These are phyloP conservation scores for Sphagnurus paluster DNA, from an alignment of 1,284 basidiomycete species.

Conservation along the genomic window DNA sequence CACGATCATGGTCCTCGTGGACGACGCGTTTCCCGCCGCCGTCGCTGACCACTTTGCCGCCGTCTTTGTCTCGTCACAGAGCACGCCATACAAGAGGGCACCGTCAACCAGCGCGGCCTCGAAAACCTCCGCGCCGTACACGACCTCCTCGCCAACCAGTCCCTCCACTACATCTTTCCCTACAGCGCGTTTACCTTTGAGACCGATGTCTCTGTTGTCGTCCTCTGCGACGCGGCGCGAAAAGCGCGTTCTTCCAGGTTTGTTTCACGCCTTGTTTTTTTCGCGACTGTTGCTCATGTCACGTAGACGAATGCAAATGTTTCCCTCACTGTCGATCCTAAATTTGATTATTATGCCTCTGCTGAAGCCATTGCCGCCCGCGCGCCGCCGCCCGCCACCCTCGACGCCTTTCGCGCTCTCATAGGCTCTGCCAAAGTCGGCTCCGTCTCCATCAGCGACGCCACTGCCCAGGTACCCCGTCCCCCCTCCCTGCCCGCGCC, in stretches of 20 bases:
- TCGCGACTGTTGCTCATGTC: neutral
- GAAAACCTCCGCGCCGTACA: slow-evolving; percentile 72
- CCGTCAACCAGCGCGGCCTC: slow-evolving; percentile 63
- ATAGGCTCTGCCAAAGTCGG: slow-evolving; percentile 54
- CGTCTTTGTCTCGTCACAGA: slow-evolving; percentile 68
- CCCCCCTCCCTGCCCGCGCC: slow-evolving; percentile 1
- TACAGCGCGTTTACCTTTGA: slow-evolving; percentile 76
- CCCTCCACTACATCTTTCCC: slow-evolving; percentile 79
- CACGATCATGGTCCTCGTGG: slow-evolving; percentile 36
- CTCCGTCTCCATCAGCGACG: slow-evolving; percentile 50
- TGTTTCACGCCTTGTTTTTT: slow-evolving; percentile 5
- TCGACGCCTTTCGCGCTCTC: slow-evolving; percentile 55
- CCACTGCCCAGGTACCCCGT: slow-evolving; percentile 50
- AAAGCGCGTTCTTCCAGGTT: slow-evolving; percentile 69
- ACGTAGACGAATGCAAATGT: slow-evolving; percentile 55
- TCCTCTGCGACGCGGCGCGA: slow-evolving; percentile 68
- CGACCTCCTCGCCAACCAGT: slow-evolving; percentile 66
- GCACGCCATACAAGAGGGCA: slow-evolving; percentile 64
- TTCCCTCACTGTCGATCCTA: no score
- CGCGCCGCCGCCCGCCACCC: slow-evolving; percentile 43
- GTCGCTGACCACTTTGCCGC: slow-evolving; percentile 52
- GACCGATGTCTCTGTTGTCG: slow-evolving; percentile 69
- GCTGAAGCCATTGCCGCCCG: slow-evolving; percentile 51
- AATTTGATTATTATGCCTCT: slow-evolving; percentile 32
- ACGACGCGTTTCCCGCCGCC: slow-evolving; percentile 42